Evolutionary conservation across 2,329 filamentous ascomycete genomes (phyloP).

Genomic region (Elsinoe necatrix): DNA sequence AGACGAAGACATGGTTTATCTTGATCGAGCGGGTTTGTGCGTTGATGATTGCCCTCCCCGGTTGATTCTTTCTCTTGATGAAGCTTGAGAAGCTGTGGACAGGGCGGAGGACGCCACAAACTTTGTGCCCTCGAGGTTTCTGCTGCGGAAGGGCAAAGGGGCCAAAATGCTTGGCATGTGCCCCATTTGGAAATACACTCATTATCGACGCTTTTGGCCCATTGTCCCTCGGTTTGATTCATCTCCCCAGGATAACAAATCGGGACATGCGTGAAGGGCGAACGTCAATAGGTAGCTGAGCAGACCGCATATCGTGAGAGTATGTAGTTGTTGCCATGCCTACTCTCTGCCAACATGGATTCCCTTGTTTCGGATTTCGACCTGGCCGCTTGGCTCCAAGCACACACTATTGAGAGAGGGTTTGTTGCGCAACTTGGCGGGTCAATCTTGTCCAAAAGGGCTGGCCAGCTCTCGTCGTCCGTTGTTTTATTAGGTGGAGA

Average conservation of each 20-base stretch:
- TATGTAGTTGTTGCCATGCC: too few relatives aligned
- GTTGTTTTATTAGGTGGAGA: neutral
- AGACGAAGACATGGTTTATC: neutral
- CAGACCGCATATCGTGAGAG: neutral
- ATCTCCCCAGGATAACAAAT: neutral
- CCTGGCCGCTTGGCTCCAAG: constrained; percentile 7
- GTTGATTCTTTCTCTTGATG: neutral
- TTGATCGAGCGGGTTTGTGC: constrained; percentile 2
- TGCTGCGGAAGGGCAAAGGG: neutral
- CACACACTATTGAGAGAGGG: constrained; percentile 3
- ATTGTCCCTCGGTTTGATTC: neutral
- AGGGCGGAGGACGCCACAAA: neutral
- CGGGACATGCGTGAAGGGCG: too few relatives aligned
- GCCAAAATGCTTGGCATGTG: neutral
- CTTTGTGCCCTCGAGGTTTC: neutral
- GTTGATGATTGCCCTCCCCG: neutral
- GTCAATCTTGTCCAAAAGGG: neutral
- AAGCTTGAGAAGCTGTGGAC: neutral
- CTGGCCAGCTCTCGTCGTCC: neutral
- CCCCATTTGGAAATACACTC: neutral
- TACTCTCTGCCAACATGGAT: neutral
- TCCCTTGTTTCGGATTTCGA: neutral
- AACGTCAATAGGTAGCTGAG: too few relatives aligned
- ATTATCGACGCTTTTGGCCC: neutral
- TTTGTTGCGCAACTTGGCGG: constrained; percentile 4